Evolutionary conservation across 306 rosid genomes (phyloP), one percentile per base, ranked within the genome.

Genomic region (Castanea sativa): DNA sequence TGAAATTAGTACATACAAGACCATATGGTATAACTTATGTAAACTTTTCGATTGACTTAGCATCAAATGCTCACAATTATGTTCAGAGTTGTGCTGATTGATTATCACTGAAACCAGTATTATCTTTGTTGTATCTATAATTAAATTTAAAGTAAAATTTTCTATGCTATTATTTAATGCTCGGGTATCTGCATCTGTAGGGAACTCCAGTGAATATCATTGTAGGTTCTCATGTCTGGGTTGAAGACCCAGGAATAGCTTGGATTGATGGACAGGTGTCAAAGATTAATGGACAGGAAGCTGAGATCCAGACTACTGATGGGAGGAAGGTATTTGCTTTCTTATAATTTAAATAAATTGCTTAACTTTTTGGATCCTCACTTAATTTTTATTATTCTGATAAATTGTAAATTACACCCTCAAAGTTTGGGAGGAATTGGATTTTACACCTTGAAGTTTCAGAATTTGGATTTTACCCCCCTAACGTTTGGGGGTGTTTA

Each of bases 191-290:
- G 35, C 32, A 52, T 86, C n/a, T 86, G 86, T 91, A 95, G 99
- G 98, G 94, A 85, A 91, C 96, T 70, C 89, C 94, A 9, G 97
- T 93, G 85, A 95, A 93, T 84, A 95, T 95, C 80, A 90, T 79
- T 72, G 98, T 83, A 73, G 98, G 96, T 78, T 93, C 98, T 83
- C 94, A 93, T 80, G 98, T 95, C 83, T 95, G 99, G 99, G 81
- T 72, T 25, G 97, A 91, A 83, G 96, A 93, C 71, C 92, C 92
- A 56, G 92, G 83, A 0, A 82, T 76, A 55, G 85, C 93, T 59
- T 95, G 98, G 94, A 67, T 87, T 25, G 96, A 91, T 87, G 99
- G 98, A 76, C 87, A 77, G 75, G 98, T 95, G 10, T 67, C 87
- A 14, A 93, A 95, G 85, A 91, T 95, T 86, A 93, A 71, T 7